Evolutionary conservation across 805 yeast species (phyloP), one percentile per base, ranked within the genome.

Genomic region (Kodamaea laetipori): DNA sequence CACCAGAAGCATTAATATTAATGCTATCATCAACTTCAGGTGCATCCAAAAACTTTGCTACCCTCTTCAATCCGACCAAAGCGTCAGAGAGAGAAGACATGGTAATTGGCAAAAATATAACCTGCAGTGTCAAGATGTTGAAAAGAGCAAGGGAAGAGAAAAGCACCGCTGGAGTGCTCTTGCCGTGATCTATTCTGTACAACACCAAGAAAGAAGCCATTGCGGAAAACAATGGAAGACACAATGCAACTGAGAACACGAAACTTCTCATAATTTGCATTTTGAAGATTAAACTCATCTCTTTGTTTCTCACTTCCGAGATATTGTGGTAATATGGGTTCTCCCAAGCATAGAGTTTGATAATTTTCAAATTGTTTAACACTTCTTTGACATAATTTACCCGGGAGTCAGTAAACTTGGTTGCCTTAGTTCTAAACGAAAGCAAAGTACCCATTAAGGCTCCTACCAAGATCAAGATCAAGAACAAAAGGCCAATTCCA

Each of bases 261-360:
- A 84, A 61, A 53, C 79, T 86, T 59, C 92, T 79, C 23, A 79
- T 59, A 30, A 81, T 68, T 57, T 86, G 92, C 71, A 88, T 77
- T 41, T 66, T 69, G 49, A 81, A 74, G 46, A 90, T 74, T 39
- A 71, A 67, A 3, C 56, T 52, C 76, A 86, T 82, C 64, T 90
- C 97, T 13, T 67, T 57, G 0, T 58, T 54, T 60, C 97, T 77
- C 18, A 78, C 70, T 7, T 69, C 72, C 10, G 78, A 57, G 24
- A 90, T 75, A 39, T 74, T 67, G 6, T 73, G 60, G 41, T 73
- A 72, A 58, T 88, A 90, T 1, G 97, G 89, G 23, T 71, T 72
- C 64, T 90, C 97, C 97, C 97, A 90, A 0, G 95, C 86, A 60
- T 90, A 90, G 60, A 77, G 86, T 66, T 90, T 90, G 61, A 90